A percentile compares a stretch with the other conserved stretches of the same genome.
phyloP scores from a whole-genome alignment of 345 rosid genomes.

The Syzygium aromaticum region DNA sequence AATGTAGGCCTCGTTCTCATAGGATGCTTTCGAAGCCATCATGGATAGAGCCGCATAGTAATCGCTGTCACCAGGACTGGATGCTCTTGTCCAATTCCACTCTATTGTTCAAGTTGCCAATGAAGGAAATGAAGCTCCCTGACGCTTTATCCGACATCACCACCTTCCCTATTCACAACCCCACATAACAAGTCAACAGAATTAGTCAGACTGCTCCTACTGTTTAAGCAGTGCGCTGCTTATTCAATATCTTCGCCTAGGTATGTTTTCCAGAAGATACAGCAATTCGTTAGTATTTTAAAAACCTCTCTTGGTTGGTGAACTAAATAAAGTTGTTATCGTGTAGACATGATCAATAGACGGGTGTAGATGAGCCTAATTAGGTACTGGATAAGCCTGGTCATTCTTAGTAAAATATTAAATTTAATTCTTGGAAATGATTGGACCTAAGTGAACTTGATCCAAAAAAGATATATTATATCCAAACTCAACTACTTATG shows the following conservation, averaged over 20 bases:
- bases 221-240: background rate
- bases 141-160: constrained; percentile 32
- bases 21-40: constrained; percentile 60
- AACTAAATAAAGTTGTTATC: background rate
- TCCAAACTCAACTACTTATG: background rate
- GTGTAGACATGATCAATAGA: background rate
- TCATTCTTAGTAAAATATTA: background rate
- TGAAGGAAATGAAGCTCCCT: constrained; percentile 26
- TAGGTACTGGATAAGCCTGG: background rate
- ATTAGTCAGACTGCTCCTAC: background rate
- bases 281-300: too few relatives aligned
- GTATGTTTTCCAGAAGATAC: background rate
- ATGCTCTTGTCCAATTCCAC: constrained; percentile 32
- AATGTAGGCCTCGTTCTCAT: constrained; percentile 53
- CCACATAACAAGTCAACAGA: background rate
- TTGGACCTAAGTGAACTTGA: background rate
- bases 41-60: constrained; percentile 45
- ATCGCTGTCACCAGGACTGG: constrained; percentile 20
- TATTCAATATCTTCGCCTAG: background rate
- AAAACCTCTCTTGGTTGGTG: background rate
- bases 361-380: background rate
- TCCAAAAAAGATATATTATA: background rate
- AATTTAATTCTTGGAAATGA: background rate
- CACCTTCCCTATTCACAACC: constrained; percentile 24
- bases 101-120: constrained; percentile 39